Conservation (phyloP, 176 grass and related monocot species). For the Stipa capillata region DNA sequence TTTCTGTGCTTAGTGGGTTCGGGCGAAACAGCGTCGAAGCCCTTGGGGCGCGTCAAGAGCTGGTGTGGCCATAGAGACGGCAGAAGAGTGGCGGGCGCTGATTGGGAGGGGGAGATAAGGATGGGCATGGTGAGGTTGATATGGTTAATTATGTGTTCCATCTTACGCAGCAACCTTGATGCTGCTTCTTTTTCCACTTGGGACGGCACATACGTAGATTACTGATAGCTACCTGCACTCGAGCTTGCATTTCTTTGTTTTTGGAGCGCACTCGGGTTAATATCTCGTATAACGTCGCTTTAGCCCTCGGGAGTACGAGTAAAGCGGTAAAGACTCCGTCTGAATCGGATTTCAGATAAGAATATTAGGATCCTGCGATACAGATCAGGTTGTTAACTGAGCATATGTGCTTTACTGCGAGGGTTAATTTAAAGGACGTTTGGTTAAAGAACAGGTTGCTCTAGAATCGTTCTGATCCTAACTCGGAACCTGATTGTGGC, state of each 20-base stretch:
- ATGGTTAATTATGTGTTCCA: not conserved
- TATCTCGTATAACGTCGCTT: not conserved
- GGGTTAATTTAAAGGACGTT: not conserved
- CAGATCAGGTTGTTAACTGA: not conserved
- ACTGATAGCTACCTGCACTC: not conserved
- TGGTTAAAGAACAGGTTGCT: too few species aligned
- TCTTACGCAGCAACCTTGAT: not conserved
- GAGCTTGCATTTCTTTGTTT: not conserved
- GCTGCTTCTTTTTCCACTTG: not conserved
- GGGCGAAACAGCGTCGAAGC: not conserved
- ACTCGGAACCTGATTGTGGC: too few species aligned
- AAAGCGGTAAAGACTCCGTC: not conserved
- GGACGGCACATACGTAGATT: not conserved
- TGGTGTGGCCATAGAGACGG: conserved; percentile 9
- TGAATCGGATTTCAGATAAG: conserved; percentile 10
- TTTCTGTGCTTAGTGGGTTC: too few species aligned
- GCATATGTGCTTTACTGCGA: not conserved
- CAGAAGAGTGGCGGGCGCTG: not conserved
- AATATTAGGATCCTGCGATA: not conserved
- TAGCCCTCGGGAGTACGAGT: not conserved
- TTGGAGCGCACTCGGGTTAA: not conserved
- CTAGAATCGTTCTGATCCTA: too few species aligned
- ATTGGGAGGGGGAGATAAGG: not conserved
- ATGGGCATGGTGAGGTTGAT: not conserved
- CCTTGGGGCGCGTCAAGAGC: conserved; percentile 37